Evolutionary conservation across 164 flowering plant species (phyloP).

Genomic region (Pachysandra terminalis): DNA sequence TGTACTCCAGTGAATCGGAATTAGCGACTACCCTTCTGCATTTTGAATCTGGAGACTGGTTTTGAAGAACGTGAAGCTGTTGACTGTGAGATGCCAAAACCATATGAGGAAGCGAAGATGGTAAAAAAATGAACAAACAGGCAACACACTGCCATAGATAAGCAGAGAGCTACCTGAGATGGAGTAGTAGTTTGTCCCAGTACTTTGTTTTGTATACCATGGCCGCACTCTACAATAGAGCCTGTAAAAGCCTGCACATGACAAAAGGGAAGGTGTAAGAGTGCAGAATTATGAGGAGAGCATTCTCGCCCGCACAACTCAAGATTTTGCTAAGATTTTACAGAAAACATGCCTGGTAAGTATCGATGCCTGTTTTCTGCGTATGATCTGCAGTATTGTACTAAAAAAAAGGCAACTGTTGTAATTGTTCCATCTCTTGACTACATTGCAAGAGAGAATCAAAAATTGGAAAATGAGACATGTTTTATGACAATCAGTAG

Average conservation of each 20-base stretch:
- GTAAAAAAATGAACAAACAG: neutral
- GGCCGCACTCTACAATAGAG: conserved; percentile 61
- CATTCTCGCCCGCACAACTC: neutral
- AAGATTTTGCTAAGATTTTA: neutral
- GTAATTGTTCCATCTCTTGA: neutral
- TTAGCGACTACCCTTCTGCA: conserved; percentile 55
- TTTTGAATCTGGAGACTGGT: conserved; percentile 89
- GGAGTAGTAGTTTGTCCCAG: conserved; percentile 23
- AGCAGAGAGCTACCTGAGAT: conserved; percentile 40
- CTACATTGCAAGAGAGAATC: too few species aligned
- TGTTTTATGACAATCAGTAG: conserved; percentile 33
- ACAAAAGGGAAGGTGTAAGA: neutral
- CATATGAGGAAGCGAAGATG: neutral
- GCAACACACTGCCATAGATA: neutral
- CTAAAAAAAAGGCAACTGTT: neutral
- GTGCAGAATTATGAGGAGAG: neutral
- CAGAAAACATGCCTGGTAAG: conserved; percentile 7
- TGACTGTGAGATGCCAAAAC: conserved; percentile 23
- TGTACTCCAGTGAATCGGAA: conserved; percentile 2
- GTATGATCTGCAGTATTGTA: neutral
- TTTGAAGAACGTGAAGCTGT: conserved; percentile 50
- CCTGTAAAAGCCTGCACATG: conserved; percentile 69
- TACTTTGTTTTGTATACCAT: conserved; percentile 25
- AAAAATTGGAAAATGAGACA: neutral
- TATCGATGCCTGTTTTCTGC: neutral